Percentiles rank a stretch among this genome's conserved stretches.
Evolutionary conservation across 2,329 filamentous ascomycete genomes (phyloP).

Genomic region (Aureobasidium sp.): DNA sequence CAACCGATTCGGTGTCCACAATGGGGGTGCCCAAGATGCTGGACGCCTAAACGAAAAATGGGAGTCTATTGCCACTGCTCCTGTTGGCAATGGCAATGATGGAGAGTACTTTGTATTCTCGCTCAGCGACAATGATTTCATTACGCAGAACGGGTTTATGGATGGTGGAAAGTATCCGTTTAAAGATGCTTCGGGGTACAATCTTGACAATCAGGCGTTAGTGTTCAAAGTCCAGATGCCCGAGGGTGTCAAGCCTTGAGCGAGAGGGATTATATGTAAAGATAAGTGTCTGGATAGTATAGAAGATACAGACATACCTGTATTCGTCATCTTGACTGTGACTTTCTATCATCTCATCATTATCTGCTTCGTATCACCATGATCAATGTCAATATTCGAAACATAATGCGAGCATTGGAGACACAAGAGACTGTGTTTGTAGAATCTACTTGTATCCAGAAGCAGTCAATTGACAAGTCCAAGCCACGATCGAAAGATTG

Average conservation of each 20-base stretch:
- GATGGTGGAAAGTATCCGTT: slow-evolving; percentile 51
- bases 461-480: no score
- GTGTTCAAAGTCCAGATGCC: slow-evolving; percentile 52
- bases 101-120: slow-evolving; percentile 61
- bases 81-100: slow-evolving; percentile 40
- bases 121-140: slow-evolving; percentile 66
- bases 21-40: slow-evolving; percentile 54
- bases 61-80: slow-evolving; percentile 59
- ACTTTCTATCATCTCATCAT: no score
- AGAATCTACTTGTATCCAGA: no score
- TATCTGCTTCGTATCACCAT: no score
- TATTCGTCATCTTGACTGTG: no score
- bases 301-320: no score
- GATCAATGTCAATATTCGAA: no score
- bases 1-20: slow-evolving; percentile 57
- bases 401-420: no score
- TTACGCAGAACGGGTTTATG: slow-evolving; percentile 57
- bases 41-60: slow-evolving; percentile 66
- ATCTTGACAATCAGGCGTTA: slow-evolving; percentile 54
- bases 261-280: no score
- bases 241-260: slow-evolving; percentile 18
- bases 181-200: slow-evolving; percentile 48
- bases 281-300: no score
- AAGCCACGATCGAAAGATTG: no score
- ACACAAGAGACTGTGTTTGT: no score